Base-by-base conservation (phyloP, 345 rosid species). In the Conringia planisiliqua region DNA sequence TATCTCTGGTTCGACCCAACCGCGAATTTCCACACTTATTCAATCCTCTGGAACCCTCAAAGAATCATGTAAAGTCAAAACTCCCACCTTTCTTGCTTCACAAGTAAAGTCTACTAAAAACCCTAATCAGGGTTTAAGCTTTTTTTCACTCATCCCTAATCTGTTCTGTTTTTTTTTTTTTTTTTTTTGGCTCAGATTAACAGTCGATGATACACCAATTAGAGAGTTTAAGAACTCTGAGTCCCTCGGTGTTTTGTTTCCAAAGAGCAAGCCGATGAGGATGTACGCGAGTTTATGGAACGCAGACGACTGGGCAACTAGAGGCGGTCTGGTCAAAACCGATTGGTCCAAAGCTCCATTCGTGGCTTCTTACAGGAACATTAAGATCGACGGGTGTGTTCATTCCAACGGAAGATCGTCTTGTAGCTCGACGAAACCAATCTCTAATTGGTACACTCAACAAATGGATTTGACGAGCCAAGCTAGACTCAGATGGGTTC, bases 251-350 rank as follows among this genome's bases (percentile, higher is more conserved):
- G 77, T 89, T 35, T 77, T 81, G 33, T 87, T 76, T 44, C 94
- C 91, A 14, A 87, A 73, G 73, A 83, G 46, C 79, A 87, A 89
- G 17, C 76, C 94, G 7, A 89, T 89, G 94, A 83, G 83, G 70
- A 39, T 85, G 22, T 82, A 84, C 80, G 77, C 87, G 1, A 87
- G 85, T 38, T 77, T 87, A 4, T 87, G 90, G 91, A 83, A 87
- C 61, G 91, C 86, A 66, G 86, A 86, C 62, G 60, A 81, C 17
- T 87, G 93, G 91, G 88, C 88, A 13, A 88, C 93, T 0, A 80
- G 88, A 70, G 89, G 89, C 5, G 89, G 94, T 3, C 73, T 74
- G 2, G 83, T 89, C 16, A 89, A 87, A 63, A 85, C 85, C 0
- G 89, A 89, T 57, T 85, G 90, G 84, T 72, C 82, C 8, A 68